These are phyloP conservation scores for Hypsizygus marmoreus DNA, from an alignment of 768 basidiomycete species.

Conservation along the genomic window DNA sequence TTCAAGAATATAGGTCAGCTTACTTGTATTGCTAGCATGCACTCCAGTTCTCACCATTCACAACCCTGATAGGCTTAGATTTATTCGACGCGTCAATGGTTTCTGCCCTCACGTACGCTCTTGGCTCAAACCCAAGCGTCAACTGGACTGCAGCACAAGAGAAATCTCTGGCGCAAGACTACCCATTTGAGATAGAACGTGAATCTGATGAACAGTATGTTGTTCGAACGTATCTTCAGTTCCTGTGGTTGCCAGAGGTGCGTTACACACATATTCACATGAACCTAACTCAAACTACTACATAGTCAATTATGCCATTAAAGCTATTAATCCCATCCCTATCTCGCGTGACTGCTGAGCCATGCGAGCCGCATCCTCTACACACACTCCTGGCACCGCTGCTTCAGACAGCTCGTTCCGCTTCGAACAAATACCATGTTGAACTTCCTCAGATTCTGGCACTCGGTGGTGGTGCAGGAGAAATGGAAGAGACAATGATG, in stretches of 20 bases:
- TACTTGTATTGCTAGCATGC: too few relatives aligned
- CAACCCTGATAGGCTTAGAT: too few relatives aligned
- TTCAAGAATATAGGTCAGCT: too few relatives aligned
- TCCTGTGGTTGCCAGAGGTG: slow-evolving; percentile 79
- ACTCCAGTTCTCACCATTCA: too few relatives aligned
- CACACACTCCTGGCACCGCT: slow-evolving; percentile 62
- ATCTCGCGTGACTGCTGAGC: slow-evolving; percentile 45
- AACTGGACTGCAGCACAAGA: slow-evolving; percentile 65
- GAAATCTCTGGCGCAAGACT: slow-evolving; percentile 55
- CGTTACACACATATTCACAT: slow-evolving; percentile 13
- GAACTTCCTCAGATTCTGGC: slow-evolving; percentile 63
- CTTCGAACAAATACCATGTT: slow-evolving; percentile 60
- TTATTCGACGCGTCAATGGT: slow-evolving; percentile 12
- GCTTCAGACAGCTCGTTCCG: slow-evolving; percentile 57
- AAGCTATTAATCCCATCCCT: slow-evolving; percentile 56
- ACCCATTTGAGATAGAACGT: slow-evolving; percentile 48
- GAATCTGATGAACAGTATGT: slow-evolving; percentile 60
- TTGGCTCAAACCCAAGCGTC: slow-evolving; percentile 14
- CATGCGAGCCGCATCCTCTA: slow-evolving; percentile 49
- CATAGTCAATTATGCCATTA: slow-evolving; percentile 74
- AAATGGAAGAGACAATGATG: slow-evolving; percentile 73
- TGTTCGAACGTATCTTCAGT: slow-evolving; percentile 69
- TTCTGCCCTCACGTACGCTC: slow-evolving; percentile 14
- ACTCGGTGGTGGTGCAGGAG: slow-evolving; percentile 60
- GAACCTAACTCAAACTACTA: neutral